Evolutionary conservation across 2,329 filamentous ascomycete species (phyloP).

Genomic region (Fusarium brachygibbosum): DNA sequence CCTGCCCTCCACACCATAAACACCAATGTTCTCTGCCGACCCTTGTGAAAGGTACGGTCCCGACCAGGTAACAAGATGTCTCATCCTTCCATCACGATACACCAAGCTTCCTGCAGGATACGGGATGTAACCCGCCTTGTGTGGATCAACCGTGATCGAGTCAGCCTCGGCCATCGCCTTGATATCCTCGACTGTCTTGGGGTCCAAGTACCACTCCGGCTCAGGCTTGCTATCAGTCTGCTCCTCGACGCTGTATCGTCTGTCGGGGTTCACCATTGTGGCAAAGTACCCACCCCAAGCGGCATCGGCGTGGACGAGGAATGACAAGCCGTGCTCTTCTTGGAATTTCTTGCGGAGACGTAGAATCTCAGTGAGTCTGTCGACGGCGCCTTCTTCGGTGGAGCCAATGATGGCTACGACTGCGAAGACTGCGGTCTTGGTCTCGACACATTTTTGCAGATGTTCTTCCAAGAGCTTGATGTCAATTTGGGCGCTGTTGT

Average conservation of each 20-base stretch:
- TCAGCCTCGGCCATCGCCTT: constrained; percentile 57
- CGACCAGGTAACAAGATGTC: constrained; percentile 60
- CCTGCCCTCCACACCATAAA: constrained; percentile 62
- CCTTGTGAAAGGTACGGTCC: constrained; percentile 58
- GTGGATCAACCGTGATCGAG: constrained; percentile 63
- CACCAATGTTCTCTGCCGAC: constrained; percentile 56
- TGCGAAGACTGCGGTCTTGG: constrained; percentile 55
- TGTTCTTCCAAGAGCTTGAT: constrained; percentile 50
- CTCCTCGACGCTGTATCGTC: constrained; percentile 22
- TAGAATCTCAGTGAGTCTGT: constrained; percentile 56
- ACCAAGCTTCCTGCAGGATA: constrained; percentile 62
- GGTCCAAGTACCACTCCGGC: constrained; percentile 53
- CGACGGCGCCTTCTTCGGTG: constrained; percentile 63
- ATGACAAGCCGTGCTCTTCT: constrained; percentile 57
- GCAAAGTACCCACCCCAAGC: constrained; percentile 66
- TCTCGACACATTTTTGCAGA: constrained; percentile 51
- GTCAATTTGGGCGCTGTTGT: constrained; percentile 57
- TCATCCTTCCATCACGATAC: constrained; percentile 60
- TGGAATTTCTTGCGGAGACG: constrained; percentile 58
- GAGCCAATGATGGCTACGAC: constrained; percentile 63
- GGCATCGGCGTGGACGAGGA: constrained; percentile 62
- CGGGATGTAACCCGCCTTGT: constrained; percentile 62
- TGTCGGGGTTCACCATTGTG: constrained; percentile 57
- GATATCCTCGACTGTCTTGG: constrained; percentile 57
- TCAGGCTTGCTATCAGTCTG: constrained; percentile 40